Percentiles rank a stretch among this genome's conserved stretches.
phyloP scores from a whole-genome alignment of 495 filamentous ascomycete species.

The Aspergillus diversus region DNA sequence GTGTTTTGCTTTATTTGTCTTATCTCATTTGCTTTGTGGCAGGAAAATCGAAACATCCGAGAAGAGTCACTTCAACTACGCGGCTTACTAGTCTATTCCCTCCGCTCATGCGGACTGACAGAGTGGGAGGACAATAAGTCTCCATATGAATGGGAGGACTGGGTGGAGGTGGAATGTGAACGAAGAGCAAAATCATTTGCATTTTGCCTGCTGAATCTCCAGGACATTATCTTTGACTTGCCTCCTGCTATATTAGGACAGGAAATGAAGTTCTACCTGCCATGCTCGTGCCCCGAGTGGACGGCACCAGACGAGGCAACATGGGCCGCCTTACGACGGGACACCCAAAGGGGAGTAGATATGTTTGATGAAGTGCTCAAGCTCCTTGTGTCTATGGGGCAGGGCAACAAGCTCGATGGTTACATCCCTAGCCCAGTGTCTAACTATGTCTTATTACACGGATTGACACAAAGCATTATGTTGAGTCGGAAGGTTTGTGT shows the following conservation, averaged over 20 bases:
- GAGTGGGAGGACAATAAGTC: neutral
- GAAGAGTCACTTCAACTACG: neutral
- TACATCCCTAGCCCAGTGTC: constrained; percentile 43
- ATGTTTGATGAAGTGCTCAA: neutral
- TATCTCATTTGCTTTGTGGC: neutral
- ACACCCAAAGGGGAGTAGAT: neutral
- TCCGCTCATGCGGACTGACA: neutral
- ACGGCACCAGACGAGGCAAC: constrained; percentile 16
- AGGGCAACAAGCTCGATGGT: constrained; percentile 25
- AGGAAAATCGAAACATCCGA: neutral
- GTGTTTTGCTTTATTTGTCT: neutral
- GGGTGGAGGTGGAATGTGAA: constrained; percentile 17
- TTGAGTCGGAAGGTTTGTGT: neutral
- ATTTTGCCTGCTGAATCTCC: constrained; percentile 21
- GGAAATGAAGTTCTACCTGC: constrained; percentile 19
- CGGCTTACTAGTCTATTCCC: neutral
- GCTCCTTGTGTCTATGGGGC: neutral
- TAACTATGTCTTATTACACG: constrained; percentile 63
- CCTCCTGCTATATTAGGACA: constrained; percentile 14
- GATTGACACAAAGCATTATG: constrained; percentile 61
- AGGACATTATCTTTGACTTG: constrained; percentile 19
- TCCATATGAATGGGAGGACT: neutral
- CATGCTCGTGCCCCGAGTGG: constrained; percentile 24
- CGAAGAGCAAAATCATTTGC: constrained; percentile 20
- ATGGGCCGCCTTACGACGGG: constrained; percentile 14